Evolutionary conservation across 805 yeast genomes (phyloP).

Genomic region (Lipomyces chichibuensis): DNA sequence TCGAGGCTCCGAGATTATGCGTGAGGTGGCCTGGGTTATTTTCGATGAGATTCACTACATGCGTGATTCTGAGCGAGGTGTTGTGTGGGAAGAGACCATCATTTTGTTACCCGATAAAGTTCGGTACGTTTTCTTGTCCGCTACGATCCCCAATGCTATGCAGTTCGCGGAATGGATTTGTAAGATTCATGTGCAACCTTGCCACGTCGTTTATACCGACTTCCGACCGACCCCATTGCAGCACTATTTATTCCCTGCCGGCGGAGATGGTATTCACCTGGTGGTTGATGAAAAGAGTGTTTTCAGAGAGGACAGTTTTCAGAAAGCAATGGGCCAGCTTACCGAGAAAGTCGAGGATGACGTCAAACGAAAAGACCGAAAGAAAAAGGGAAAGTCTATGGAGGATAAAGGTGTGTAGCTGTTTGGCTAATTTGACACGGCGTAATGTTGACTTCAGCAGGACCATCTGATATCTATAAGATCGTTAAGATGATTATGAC

Average conservation of each 20-base stretch:
- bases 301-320: constrained; percentile 96
- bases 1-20: constrained; percentile 95
- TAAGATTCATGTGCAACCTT: constrained; percentile 91
- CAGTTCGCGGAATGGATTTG: constrained; percentile 88
- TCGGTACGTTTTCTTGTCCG: constrained; percentile 64
- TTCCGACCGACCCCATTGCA: constrained; percentile 98
- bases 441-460: constrained; percentile 27
- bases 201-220: constrained; percentile 98
- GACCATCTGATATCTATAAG: constrained; percentile 68
- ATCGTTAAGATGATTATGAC: constrained; percentile 98
- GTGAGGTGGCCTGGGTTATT: constrained; percentile 98
- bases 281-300: constrained; percentile 97
- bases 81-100: constrained; percentile 99
- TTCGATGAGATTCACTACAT: constrained; percentile 98
- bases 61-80: constrained; percentile 98
- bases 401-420: constrained; percentile 73
- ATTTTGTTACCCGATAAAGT: constrained; percentile 95
- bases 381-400: constrained; percentile 76
- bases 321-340: constrained; percentile 95
- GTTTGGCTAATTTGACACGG: constrained; percentile 25
- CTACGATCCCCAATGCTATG: constrained; percentile 57
- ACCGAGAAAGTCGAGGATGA: constrained; percentile 74
- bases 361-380: constrained; percentile 54
- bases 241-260: constrained; percentile 97
- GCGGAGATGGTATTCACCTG: constrained; percentile 95